Percentiles rank a stretch among this genome's conserved stretches.
Evolutionary conservation across 179 eudicot genomes (phyloP).

Genomic region (Beta macrorhiza): DNA sequence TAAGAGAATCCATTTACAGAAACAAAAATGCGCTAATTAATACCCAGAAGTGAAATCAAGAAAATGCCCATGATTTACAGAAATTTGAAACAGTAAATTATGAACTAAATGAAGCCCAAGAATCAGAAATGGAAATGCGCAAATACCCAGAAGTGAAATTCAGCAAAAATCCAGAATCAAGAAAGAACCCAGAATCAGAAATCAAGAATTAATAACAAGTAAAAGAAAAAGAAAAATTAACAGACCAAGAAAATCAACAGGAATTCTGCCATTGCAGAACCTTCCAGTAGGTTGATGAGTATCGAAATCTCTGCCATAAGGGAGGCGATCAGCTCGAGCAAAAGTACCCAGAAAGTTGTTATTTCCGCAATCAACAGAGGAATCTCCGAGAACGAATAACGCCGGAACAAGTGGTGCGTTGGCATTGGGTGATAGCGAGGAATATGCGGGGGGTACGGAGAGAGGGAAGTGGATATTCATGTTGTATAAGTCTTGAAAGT

Average conservation of each 20-base stretch:
- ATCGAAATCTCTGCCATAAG: slow-evolving; percentile 76
- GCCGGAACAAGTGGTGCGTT: slow-evolving; percentile 10
- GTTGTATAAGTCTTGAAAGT: slow-evolving; percentile 25
- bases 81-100: no score
- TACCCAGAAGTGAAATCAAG: no score
- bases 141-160: not conserved
- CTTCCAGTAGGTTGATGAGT: slow-evolving; percentile 65
- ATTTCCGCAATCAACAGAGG: slow-evolving; percentile 33
- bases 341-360: slow-evolving; percentile 33
- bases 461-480: slow-evolving; percentile 10
- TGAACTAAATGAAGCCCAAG: not conserved
- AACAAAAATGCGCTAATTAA: no score
- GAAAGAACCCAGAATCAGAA: slow-evolving; percentile 13
- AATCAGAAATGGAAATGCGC: not conserved
- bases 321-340: slow-evolving; percentile 58
- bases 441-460: not conserved
- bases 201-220: not conserved
- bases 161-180: slow-evolving; percentile 10
- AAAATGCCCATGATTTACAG: no score
- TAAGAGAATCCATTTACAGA: no score
- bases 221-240: not conserved
- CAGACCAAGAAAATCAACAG: slow-evolving; percentile 30
- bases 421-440: not conserved
- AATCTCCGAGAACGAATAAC: slow-evolving; percentile 27
- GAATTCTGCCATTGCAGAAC: slow-evolving; percentile 45